These are phyloP conservation scores for Penicillium canescens DNA, from an alignment of 495 filamentous ascomycete genomes.

Conservation along the genomic window DNA sequence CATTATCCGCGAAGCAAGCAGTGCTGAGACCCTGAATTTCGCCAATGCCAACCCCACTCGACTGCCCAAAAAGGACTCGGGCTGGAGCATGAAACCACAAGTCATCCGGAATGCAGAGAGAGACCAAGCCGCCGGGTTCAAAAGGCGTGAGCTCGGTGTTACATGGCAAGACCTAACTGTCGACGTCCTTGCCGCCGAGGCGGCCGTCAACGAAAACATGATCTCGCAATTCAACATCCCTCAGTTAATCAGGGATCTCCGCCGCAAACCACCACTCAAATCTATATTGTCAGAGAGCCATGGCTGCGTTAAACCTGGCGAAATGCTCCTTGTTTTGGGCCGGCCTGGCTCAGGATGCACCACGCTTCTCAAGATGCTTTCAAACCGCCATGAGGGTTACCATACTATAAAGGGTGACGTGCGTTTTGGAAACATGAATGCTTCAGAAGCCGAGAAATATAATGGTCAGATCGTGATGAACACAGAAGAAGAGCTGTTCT, in stretches of 20 bases:
- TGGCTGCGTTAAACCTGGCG: conserved; percentile 54
- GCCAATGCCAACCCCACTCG: neutral
- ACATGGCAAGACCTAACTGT: conserved; percentile 52
- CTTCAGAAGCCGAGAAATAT: conserved; percentile 57
- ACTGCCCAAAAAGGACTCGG: conserved; percentile 22
- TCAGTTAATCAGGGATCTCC: conserved; percentile 32
- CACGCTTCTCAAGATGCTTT: conserved; percentile 60
- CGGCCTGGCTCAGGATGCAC: conserved; percentile 45
- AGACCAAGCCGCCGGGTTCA: conserved; percentile 44
- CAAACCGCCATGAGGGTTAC: conserved; percentile 64
- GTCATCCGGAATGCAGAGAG: conserved; percentile 40
- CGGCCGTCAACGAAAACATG: conserved; percentile 49
- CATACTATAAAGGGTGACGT: conserved; percentile 51
- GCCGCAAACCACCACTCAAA: conserved; percentile 34
- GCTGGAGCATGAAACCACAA: conserved; percentile 46
- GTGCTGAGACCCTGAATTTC: conserved; percentile 14
- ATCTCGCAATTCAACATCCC: conserved; percentile 57
- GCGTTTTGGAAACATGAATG: conserved; percentile 56
- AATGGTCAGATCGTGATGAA: conserved; percentile 71
- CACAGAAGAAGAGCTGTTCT: conserved; percentile 70
- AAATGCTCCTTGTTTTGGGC: conserved; percentile 47
- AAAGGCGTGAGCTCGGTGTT: conserved; percentile 50
- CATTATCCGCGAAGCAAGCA: conserved; percentile 14
- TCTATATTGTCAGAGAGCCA: conserved; percentile 38
- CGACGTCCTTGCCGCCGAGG: conserved; percentile 42